Percentiles rank a stretch among this genome's conserved stretches.
Conservation (phyloP, 192 early-diverging fungal species). For the Entomortierella lignicola region DNA sequence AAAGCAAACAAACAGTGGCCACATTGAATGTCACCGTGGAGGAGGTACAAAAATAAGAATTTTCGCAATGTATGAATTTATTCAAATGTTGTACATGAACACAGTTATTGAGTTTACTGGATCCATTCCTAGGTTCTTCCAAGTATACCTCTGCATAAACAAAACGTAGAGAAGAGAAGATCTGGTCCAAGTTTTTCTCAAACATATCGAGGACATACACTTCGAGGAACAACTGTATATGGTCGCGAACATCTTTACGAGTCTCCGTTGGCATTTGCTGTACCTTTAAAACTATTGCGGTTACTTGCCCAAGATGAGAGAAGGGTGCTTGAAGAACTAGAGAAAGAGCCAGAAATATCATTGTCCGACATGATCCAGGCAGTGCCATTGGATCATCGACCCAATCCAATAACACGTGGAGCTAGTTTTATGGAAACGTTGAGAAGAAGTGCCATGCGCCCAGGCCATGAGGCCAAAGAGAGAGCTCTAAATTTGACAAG, state of each 20-base stretch:
- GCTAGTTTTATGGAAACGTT: conserved; percentile 38
- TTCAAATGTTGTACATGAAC: no score
- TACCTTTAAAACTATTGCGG: conserved; percentile 38
- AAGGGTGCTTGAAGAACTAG: conserved; percentile 32
- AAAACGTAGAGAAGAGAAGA: conserved; percentile 5
- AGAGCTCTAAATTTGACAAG: conserved; percentile 9
- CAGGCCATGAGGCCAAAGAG: background rate
- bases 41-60: conserved; percentile 16
- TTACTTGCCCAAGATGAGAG: conserved; percentile 35
- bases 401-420: conserved; percentile 43
- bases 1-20: conserved; percentile 37
- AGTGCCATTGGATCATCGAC: conserved; percentile 39
- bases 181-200: conserved; percentile 42
- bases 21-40: conserved; percentile 25
- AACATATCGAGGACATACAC: conserved; percentile 31
- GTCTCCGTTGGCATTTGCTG: conserved; percentile 35
- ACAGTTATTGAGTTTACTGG: no score
- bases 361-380: conserved; percentile 46
- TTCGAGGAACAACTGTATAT: conserved; percentile 30
- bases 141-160: conserved; percentile 14
- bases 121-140: conserved; percentile 12
- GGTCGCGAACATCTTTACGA: conserved; percentile 44
- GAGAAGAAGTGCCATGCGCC: conserved; percentile 10
- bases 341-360: conserved; percentile 24
- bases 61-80: background rate